phyloP scores from a whole-genome alignment of 2,329 filamentous ascomycete species.

The Scedosporium apiospermum region DNA sequence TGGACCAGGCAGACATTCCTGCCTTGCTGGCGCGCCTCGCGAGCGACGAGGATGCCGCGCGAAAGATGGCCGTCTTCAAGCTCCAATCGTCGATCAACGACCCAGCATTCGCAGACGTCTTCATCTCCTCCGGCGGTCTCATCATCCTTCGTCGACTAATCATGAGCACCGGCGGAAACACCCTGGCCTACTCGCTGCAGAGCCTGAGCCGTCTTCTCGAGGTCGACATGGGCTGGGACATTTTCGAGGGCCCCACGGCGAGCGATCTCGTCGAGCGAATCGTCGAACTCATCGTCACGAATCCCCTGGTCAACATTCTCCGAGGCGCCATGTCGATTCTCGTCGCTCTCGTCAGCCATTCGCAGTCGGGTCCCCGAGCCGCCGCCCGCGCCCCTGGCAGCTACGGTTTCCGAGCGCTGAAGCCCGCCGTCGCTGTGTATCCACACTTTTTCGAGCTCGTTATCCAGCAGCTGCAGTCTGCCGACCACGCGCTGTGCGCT shows the following conservation, averaged over 20 bases:
- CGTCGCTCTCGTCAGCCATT: conserved; percentile 84
- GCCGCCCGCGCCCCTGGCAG: conserved; percentile 39
- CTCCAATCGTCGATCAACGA: conserved; percentile 92
- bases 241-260: conserved; percentile 54
- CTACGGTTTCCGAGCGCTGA: conserved; percentile 85
- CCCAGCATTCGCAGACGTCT: conserved; percentile 91
- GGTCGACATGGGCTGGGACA: conserved; percentile 96
- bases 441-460: conserved; percentile 93
- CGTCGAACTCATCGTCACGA: conserved; percentile 86
- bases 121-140: conserved; percentile 83
- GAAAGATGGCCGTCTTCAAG: conserved; percentile 99
- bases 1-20: conserved; percentile 61
- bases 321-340: conserved; percentile 95
- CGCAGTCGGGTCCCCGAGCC: conserved; percentile 45
- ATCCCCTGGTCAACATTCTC: conserved; percentile 94
- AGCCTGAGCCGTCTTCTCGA: conserved; percentile 81
- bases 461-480: conserved; percentile 82
- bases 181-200: conserved; percentile 87
- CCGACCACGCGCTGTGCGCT: conserved; percentile 89
- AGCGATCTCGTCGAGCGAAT: conserved; percentile 65
- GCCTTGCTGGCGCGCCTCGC: conserved; percentile 54
- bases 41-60: conserved; percentile 75
- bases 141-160: conserved; percentile 73
- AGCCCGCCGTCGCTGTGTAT: conserved; percentile 82
- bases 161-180: conserved; percentile 81